These are phyloP conservation scores for Diospyros lotus DNA, from an alignment of 148 eudicot genomes.

Conservation along the genomic window DNA sequence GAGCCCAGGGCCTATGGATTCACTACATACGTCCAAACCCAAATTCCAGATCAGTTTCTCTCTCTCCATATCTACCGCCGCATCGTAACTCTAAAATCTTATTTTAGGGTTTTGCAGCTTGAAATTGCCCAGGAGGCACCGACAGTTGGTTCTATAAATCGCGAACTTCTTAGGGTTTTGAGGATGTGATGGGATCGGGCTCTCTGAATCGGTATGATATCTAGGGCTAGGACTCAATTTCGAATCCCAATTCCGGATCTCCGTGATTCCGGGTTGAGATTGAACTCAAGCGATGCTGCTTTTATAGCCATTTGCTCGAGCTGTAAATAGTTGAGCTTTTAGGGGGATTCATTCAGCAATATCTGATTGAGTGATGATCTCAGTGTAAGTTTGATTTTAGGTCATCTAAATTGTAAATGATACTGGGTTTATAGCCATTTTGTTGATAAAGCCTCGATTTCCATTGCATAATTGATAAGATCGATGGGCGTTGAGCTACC, in stretches of 20 bases:
- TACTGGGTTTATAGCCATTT: not conserved
- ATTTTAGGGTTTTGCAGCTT: not conserved
- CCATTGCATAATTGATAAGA: no score
- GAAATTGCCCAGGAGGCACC: not conserved
- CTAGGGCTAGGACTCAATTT: no score
- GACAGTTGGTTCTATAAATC: not conserved
- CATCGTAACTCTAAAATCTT: not conserved
- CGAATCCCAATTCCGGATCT: conserved; percentile 8
- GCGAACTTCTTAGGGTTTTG: not conserved
- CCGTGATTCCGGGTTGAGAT: not conserved
- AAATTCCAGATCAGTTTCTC: conserved; percentile 7
- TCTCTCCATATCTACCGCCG: not conserved
- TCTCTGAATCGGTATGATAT: not conserved
- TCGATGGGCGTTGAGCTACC: no score
- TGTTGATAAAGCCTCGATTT: no score
- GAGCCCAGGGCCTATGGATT: not conserved
- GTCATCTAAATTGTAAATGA: not conserved
- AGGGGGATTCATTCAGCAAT: not conserved
- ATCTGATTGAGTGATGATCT: not conserved
- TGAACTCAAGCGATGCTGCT: not conserved
- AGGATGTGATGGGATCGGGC: not conserved
- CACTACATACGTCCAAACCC: not conserved
- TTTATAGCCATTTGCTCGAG: not conserved
- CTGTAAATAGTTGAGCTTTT: not conserved
- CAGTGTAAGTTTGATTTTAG: not conserved